Evolutionary conservation across 805 yeast genomes (phyloP), one percentile per base, ranked within the genome.

Genomic region (Sugiyamaella boreocaroliniensis): DNA sequence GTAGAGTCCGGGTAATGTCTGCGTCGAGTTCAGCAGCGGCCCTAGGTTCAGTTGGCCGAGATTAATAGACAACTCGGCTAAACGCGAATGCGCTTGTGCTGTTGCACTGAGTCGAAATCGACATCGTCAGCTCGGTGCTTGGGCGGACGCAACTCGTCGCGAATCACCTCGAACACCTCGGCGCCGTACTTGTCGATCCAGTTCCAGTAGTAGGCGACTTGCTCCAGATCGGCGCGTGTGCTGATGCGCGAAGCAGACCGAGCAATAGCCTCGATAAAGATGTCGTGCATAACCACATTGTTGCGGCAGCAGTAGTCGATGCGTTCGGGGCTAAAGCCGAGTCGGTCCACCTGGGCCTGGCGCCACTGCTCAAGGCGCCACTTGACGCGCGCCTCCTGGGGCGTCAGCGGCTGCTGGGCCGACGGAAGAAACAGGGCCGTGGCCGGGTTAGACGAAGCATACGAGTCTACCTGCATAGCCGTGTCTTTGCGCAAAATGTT

Each of bases 211-310:
- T 54, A 58, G 5, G 64, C 65, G 18, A 57, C 61, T 20, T 52
- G 43, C 42, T 51, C 45, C 16, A 64, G 53, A 48, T 64, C 68
- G 19, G 54, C 54, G 20, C 59, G 56, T 15, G 58, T 52, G 29
- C 54, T 61, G 47, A 64, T 64, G 15, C 44, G 19, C 7, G 52
- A 42, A 18, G 66, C 68, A 18, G 61, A 55, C 29, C 47, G 50
- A 2, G 65, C 62, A 22, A 64, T 64, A 19, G 61, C 58, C 43
- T 64, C 68, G 29, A 64, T 53, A 44, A 59, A 64, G 9, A 64
- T 62, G 48, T 64, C 68, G 50, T 64, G 68, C 52, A 64, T 56
- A n/a, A 50, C 49, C 18, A 64, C 62, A 15, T 64, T 61, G 48
- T 63, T 54, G 12, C 65, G 60, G 10, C 65, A 65, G 40, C 66